phyloP scores from a whole-genome alignment of 176 grass and related monocot genomes.

The Ensete ventricosum region DNA sequence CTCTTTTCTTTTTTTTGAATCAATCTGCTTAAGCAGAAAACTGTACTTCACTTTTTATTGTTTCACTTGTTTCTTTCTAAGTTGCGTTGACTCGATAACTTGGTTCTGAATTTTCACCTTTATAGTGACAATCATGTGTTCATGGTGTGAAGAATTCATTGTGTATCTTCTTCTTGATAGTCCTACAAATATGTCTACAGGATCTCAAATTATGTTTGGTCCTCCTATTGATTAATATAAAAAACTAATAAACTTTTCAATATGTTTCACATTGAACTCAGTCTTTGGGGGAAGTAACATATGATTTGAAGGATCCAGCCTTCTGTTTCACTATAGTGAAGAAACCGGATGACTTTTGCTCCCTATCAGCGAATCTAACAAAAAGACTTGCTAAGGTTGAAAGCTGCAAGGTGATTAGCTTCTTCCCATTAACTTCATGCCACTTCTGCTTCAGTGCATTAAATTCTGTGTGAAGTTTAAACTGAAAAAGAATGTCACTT shows the following conservation, averaged over 20 bases:
- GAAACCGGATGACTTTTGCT: constrained; percentile 63
- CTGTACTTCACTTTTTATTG: no score
- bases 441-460: constrained; percentile 13
- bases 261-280: constrained; percentile 25
- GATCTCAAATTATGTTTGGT: background rate
- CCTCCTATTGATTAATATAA: constrained; percentile 13
- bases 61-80: background rate
- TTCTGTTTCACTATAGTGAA: constrained; percentile 63
- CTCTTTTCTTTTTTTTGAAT: no score
- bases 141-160: background rate
- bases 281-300: constrained; percentile 78
- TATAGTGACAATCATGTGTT: no score
- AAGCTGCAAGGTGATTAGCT: constrained; percentile 52
- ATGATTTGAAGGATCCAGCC: constrained; percentile 83
- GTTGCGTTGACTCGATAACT: background rate
- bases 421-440: background rate
- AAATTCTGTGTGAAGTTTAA: background rate
- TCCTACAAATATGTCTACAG: background rate
- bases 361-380: constrained; percentile 60
- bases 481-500: background rate
- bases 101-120: background rate
- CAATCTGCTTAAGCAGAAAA: no score
- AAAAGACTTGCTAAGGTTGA: constrained; percentile 88
- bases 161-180: background rate
- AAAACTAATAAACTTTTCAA: constrained; percentile 3